These are phyloP conservation scores for Populus simonii DNA, from an alignment of 345 rosid genomes.

Conservation along the genomic window DNA sequence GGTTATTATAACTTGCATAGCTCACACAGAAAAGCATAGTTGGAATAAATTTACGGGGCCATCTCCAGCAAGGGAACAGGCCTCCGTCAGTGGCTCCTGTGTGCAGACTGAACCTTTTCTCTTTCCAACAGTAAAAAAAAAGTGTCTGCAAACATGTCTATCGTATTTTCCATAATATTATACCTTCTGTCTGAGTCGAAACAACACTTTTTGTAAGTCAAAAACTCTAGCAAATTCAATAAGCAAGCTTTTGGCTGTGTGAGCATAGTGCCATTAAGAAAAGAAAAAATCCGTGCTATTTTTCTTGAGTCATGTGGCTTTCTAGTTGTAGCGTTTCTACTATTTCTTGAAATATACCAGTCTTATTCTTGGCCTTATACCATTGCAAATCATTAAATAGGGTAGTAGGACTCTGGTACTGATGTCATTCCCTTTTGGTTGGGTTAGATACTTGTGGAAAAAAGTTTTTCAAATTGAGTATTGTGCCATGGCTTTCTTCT, in stretches of 20 bases:
- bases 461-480: slow-evolving; percentile 1
- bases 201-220: neutral
- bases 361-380: neutral
- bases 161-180: neutral
- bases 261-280: neutral
- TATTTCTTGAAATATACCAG: neutral
- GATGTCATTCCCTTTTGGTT: neutral
- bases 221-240: neutral
- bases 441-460: neutral
- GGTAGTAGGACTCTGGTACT: neutral
- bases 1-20: neutral
- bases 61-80: neutral
- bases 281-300: neutral
- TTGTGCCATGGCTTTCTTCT: neutral
- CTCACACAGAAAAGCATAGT: neutral
- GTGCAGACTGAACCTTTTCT: neutral
- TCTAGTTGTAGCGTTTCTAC: neutral
- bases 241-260: neutral
- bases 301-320: neutral
- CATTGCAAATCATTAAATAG: neutral
- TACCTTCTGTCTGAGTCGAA: neutral
- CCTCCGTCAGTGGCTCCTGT: neutral
- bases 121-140: neutral
- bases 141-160: neutral
- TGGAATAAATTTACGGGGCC: neutral